Percentiles rank a stretch among this genome's conserved stretches.
These are phyloP conservation scores for Metschnikowia hibisci DNA, from an alignment of 805 yeast species.

Conservation along the genomic window DNA sequence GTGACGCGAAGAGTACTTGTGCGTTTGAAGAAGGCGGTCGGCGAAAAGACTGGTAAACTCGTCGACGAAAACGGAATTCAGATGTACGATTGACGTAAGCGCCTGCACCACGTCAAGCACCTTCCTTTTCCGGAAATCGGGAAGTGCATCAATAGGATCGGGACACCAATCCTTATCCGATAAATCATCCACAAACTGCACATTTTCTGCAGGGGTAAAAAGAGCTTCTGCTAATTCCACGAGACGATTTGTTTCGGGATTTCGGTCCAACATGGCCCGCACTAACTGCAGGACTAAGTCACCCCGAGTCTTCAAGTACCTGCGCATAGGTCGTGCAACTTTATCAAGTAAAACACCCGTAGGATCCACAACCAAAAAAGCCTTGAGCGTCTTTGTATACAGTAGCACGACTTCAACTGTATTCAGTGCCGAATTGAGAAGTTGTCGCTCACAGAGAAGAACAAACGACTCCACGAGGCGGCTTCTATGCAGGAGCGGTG, in stretches of 20 bases:
- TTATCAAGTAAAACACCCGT: constrained; percentile 77
- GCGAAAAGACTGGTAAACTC: constrained; percentile 65
- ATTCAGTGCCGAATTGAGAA: constrained; percentile 78
- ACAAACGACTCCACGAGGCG: constrained; percentile 50
- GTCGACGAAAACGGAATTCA: constrained; percentile 59
- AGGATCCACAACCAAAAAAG: constrained; percentile 78
- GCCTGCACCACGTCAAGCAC: constrained; percentile 69
- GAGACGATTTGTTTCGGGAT: constrained; percentile 39
- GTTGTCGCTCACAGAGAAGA: constrained; percentile 35
- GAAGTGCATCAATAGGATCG: constrained; percentile 87
- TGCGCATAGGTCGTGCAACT: constrained; percentile 71
- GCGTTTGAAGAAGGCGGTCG: constrained; percentile 44
- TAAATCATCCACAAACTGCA: constrained; percentile 33
- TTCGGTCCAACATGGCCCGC: constrained; percentile 56
- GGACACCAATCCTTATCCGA: constrained; percentile 67
- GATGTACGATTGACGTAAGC: constrained; percentile 66
- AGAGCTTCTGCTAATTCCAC: constrained; percentile 56
- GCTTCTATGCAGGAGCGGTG: constrained; percentile 42
- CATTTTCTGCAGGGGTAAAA: constrained; percentile 18
- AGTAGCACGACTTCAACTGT: constrained; percentile 67
- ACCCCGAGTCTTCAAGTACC: constrained; percentile 63
- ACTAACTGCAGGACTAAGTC: constrained; percentile 73
- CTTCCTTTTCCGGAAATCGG: constrained; percentile 64
- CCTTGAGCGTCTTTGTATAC: constrained; percentile 66
- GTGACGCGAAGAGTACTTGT: constrained; percentile 38